These are phyloP conservation scores for Sporobolomyces phaffii DNA, from an alignment of 768 basidiomycete species.

Conservation along the genomic window DNA sequence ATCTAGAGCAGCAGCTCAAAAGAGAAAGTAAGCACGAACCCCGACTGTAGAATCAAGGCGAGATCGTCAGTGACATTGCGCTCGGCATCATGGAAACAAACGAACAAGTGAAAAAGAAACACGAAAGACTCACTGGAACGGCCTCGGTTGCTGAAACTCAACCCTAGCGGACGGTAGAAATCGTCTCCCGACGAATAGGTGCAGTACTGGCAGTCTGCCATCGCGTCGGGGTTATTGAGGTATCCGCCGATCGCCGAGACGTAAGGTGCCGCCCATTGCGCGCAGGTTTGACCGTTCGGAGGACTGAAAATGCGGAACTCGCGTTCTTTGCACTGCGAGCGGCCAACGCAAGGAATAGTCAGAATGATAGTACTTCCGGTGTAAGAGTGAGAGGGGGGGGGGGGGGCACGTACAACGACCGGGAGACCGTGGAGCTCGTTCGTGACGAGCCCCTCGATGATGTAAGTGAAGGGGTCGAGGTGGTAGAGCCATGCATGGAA, in stretches of 20 bases:
- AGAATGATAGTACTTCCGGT: too few species aligned
- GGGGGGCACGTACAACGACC: conserved; percentile 47
- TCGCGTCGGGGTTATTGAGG: conserved; percentile 61
- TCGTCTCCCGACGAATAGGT: conserved; percentile 43
- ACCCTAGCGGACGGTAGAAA: conserved; percentile 2
- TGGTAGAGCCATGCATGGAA: conserved; percentile 76
- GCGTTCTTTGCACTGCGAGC: conserved; percentile 52
- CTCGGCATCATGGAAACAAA: too few species aligned
- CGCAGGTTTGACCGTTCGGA: conserved; percentile 67
- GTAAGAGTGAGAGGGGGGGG: background rate
- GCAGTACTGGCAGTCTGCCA: conserved; percentile 65
- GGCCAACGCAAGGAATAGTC: background rate
- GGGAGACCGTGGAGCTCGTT: conserved; percentile 68
- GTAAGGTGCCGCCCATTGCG: conserved; percentile 64
- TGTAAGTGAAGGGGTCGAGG: conserved; percentile 60
- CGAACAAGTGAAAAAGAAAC: too few species aligned
- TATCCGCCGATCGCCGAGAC: conserved; percentile 63
- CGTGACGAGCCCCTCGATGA: conserved; percentile 65
- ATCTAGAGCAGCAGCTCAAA: too few species aligned
- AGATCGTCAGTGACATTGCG: background rate
- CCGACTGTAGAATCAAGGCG: background rate
- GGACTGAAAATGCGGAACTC: conserved; percentile 71
- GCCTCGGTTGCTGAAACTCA: background rate
- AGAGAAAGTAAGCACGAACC: too few species aligned
- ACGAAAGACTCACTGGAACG: background rate